A percentile compares a stretch with the other conserved stretches of the same genome.
Conservation (phyloP, 169 alveolate species). For the Perkinsus marinus region DNA sequence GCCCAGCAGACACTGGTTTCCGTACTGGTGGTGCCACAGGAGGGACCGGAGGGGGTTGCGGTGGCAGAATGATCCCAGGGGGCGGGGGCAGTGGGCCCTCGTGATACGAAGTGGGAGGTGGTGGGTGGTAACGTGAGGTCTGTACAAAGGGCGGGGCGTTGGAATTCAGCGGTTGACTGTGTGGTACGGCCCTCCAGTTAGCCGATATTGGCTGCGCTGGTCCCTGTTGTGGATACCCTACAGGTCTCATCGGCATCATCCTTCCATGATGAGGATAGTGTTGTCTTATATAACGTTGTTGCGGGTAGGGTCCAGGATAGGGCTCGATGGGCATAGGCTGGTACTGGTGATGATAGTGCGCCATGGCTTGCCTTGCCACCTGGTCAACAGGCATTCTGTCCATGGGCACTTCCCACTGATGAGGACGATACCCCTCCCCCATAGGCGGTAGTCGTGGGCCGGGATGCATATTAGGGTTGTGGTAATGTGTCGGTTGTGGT, state of each 20-base stretch:
- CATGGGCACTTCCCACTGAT: background rate
- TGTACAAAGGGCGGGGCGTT: background rate
- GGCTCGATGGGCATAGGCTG: background rate
- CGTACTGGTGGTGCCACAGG: background rate
- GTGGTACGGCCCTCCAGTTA: background rate
- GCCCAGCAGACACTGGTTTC: background rate
- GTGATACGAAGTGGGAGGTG: background rate
- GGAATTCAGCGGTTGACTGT: background rate
- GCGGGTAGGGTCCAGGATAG: background rate
- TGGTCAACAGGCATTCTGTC: background rate
- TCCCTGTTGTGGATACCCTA: background rate
- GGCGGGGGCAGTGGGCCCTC: background rate
- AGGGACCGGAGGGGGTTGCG: background rate
- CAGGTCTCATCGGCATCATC: background rate
- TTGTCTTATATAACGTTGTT: background rate
- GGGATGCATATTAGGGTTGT: too few species aligned
- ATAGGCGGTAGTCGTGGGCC: background rate
- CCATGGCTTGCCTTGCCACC: background rate
- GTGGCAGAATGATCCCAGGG: background rate
- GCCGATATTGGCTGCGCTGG: background rate
- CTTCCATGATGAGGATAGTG: background rate
- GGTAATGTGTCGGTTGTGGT: background rate
- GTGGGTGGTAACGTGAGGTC: background rate
- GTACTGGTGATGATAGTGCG: background rate
- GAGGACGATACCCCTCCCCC: background rate